Percentiles rank a stretch among this genome's conserved stretches.
These are phyloP conservation scores for Citrus reticulata DNA, from an alignment of 345 rosid genomes.

Conservation along the genomic window DNA sequence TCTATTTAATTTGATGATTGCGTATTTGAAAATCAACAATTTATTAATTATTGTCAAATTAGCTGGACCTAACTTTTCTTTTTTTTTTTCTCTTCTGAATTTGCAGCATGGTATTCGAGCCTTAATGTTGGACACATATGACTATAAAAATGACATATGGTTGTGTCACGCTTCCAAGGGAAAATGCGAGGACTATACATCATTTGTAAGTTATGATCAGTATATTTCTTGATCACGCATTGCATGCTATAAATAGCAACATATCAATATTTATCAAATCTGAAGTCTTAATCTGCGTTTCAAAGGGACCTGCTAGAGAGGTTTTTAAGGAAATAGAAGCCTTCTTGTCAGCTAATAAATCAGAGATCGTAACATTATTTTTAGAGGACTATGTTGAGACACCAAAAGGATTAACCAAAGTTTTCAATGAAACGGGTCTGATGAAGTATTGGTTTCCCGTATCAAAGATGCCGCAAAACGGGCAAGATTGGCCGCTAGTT, in stretches of 20 bases:
- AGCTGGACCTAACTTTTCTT: background rate
- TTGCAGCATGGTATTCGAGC: slow-evolving; percentile 62
- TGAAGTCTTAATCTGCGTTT: background rate
- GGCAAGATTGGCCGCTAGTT: slow-evolving; percentile 36
- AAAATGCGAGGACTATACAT: slow-evolving; percentile 46
- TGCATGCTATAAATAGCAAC: background rate
- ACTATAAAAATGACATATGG: slow-evolving; percentile 58
- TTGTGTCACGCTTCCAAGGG: slow-evolving; percentile 52
- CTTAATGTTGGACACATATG: slow-evolving; percentile 62
- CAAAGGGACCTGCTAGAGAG: slow-evolving; percentile 44
- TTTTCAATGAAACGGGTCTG: slow-evolving; percentile 51
- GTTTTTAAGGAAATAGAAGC: slow-evolving; percentile 42
- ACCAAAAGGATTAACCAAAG: slow-evolving; percentile 45
- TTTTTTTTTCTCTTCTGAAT: background rate
- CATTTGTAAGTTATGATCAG: slow-evolving; percentile 40
- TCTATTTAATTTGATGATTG: background rate
- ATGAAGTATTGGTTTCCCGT: slow-evolving; percentile 59
- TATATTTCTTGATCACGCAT: too few species aligned
- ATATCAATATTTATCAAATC: too few species aligned
- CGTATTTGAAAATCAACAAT: background rate
- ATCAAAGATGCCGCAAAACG: slow-evolving; percentile 36
- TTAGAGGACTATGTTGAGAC: slow-evolving; percentile 59
- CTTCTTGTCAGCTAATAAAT: slow-evolving; percentile 46
- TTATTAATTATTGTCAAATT: background rate
- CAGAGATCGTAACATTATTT: slow-evolving; percentile 47